Conservation (phyloP, 2,329 filamentous ascomycete species). For the Xylaria sp. region DNA sequence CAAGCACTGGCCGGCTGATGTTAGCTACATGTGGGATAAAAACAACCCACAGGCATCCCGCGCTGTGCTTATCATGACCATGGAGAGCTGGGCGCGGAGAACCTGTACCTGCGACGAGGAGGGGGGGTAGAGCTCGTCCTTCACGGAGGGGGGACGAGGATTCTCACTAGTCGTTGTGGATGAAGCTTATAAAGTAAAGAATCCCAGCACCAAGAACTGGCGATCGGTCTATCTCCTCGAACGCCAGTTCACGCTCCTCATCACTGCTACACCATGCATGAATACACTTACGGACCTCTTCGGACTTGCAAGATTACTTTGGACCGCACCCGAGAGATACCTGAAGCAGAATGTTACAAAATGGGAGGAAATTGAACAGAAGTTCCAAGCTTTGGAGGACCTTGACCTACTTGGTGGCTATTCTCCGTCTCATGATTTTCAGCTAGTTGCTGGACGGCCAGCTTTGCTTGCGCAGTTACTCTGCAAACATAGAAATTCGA, state of each 20-base stretch:
- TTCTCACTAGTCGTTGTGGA: conserved; percentile 49
- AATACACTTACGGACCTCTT: conserved; percentile 45
- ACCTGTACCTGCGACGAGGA: conserved; percentile 29
- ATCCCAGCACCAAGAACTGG: conserved; percentile 41
- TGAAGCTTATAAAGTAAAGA: conserved; percentile 48
- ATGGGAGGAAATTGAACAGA: conserved; percentile 19
- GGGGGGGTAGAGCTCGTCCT: conserved; percentile 37
- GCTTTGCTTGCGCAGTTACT: conserved; percentile 41
- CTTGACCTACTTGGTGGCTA: conserved; percentile 33
- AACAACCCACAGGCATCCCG: conserved; percentile 34
- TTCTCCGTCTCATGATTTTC: conserved; percentile 30
- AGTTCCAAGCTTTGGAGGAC: conserved; percentile 9
- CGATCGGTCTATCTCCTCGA: conserved; percentile 43
- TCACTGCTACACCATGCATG: conserved; percentile 48
- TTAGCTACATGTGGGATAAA: conserved; percentile 46
- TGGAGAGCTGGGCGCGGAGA: conserved; percentile 45
- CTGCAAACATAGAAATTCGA: conserved; percentile 2
- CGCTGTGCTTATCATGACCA: conserved; percentile 43
- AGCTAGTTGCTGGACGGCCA: conserved; percentile 42
- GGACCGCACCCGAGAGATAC: conserved; percentile 39
- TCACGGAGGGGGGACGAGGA: conserved; percentile 33
- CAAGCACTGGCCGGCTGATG: conserved; percentile 30
- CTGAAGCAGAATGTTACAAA: conserved; percentile 16
- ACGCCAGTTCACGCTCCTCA: conserved; percentile 46
- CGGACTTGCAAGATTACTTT: conserved; percentile 43